phyloP scores from a whole-genome alignment of 1,139 yeast genomes.

The Ogataea hybrid region DNA sequence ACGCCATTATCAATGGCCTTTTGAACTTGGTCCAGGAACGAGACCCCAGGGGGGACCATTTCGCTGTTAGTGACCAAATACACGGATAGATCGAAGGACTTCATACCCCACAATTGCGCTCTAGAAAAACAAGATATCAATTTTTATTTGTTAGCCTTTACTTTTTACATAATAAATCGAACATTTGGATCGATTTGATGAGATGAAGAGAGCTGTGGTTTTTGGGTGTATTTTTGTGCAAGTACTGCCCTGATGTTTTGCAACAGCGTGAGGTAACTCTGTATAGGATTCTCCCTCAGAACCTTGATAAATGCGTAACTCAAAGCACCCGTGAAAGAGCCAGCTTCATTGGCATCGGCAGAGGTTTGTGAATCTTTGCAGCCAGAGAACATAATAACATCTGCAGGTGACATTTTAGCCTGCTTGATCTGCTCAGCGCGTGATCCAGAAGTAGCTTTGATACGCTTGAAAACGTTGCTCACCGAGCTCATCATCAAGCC shows the following conservation, averaged over 20 bases:
- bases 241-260: conserved; percentile 77
- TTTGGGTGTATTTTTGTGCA: conserved; percentile 72
- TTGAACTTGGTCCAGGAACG: conserved; percentile 60
- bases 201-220: conserved; percentile 82
- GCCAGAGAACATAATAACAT: conserved; percentile 82
- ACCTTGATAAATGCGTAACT: conserved; percentile 84
- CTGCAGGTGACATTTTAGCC: conserved; percentile 82
- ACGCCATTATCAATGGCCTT: conserved; percentile 69
- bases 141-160: not conserved
- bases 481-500: conserved; percentile 51
- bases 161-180: conserved; percentile 43
- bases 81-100: conserved; percentile 51
- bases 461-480: conserved; percentile 49
- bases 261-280: conserved; percentile 72
- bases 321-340: conserved; percentile 90
- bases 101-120: conserved; percentile 4
- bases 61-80: conserved; percentile 83
- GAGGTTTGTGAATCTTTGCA: conserved; percentile 84
- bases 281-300: conserved; percentile 63
- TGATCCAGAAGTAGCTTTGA: conserved; percentile 25
- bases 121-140: not conserved
- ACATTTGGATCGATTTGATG: conserved; percentile 83
- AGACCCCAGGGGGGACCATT: conserved; percentile 64
- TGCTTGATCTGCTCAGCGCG: conserved; percentile 45
- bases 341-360: conserved; percentile 82